These are phyloP conservation scores for Fusarium sp. DNA, from an alignment of 2,329 filamentous ascomycete genomes.

Conservation along the genomic window DNA sequence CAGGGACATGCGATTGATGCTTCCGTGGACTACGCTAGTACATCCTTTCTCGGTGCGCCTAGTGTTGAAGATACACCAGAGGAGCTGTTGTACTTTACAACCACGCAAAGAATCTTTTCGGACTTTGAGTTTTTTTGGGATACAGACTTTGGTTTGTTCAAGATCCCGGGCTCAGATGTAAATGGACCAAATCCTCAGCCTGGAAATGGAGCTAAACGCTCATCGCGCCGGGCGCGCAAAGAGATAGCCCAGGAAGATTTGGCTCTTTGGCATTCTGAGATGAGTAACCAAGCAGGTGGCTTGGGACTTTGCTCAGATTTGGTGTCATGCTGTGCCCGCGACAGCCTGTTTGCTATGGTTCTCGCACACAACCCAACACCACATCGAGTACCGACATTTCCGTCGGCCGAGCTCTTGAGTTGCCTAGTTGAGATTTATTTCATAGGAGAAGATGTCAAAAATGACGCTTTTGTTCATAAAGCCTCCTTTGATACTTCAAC, in stretches of 20 bases:
- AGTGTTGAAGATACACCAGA: constrained; percentile 26
- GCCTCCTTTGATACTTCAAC: constrained; percentile 30
- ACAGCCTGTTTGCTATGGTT: constrained; percentile 41
- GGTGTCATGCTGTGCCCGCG: constrained; percentile 30
- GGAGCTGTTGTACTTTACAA: constrained; percentile 29
- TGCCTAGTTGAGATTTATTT: constrained; percentile 36
- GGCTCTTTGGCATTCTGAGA: constrained; percentile 15
- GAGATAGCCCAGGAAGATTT: constrained; percentile 21
- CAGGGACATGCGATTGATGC: constrained; percentile 29
- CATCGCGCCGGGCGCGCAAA: constrained; percentile 23
- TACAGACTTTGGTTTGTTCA: constrained; percentile 27
- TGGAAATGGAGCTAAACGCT: constrained; percentile 28
- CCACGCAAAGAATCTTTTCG: constrained; percentile 25
- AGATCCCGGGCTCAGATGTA: constrained; percentile 20
- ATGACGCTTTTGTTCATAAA: constrained; percentile 35
- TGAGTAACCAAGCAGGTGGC: constrained; percentile 17
- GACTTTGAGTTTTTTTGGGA: constrained; percentile 39
- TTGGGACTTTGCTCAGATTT: neutral
- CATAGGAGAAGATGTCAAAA: constrained; percentile 26
- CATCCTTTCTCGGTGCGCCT: constrained; percentile 26
- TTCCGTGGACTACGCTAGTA: constrained; percentile 26
- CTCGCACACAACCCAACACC: constrained; percentile 33
- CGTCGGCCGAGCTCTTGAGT: constrained; percentile 37
- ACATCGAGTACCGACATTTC: constrained; percentile 37
- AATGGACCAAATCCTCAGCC: constrained; percentile 22